These are phyloP conservation scores for Pseudogymnoascus sp. DNA, from an alignment of 2,329 filamentous ascomycete genomes.

Conservation along the genomic window DNA sequence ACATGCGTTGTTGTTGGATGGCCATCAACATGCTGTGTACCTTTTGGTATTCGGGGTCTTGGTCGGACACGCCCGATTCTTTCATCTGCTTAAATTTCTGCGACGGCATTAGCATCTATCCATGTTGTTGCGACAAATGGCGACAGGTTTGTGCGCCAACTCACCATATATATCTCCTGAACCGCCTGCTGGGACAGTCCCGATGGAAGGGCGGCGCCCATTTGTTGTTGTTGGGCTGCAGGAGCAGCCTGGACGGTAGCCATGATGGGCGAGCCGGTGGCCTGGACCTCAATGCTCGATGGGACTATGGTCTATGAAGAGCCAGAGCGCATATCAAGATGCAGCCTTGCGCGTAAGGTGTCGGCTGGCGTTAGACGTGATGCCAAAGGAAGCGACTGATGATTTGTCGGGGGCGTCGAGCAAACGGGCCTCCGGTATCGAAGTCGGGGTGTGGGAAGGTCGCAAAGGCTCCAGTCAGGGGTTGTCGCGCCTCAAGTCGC, in stretches of 20 bases:
- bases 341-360: slow-evolving; percentile 28
- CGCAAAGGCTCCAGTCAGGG: slow-evolving; percentile 5
- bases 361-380: slow-evolving; percentile 15
- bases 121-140: slow-evolving; percentile 11
- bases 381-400: slow-evolving; percentile 14
- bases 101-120: slow-evolving; percentile 23
- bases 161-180: slow-evolving; percentile 63
- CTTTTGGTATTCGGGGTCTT: slow-evolving; percentile 82
- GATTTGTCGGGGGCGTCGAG: slow-evolving; percentile 15
- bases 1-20: slow-evolving; percentile 53
- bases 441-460: slow-evolving; percentile 11
- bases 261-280: slow-evolving; percentile 44
- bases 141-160: slow-evolving; percentile 22
- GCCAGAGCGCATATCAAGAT: slow-evolving; percentile 27
- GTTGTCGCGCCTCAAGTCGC: slow-evolving; percentile 19
- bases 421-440: slow-evolving; percentile 11
- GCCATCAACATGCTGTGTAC: slow-evolving; percentile 64
- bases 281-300: slow-evolving; percentile 12
- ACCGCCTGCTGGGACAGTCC: slow-evolving; percentile 69
- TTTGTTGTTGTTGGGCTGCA: slow-evolving; percentile 49
- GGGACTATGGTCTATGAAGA: slow-evolving; percentile 15
- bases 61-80: slow-evolving; percentile 67
- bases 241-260: slow-evolving; percentile 69
- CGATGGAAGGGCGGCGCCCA: slow-evolving; percentile 48
- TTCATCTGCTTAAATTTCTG: slow-evolving; percentile 90